Evolutionary conservation across 2,329 filamentous ascomycete species (phyloP), one percentile per base, ranked within the genome.

Genomic region (Colletotrichum sp.): DNA sequence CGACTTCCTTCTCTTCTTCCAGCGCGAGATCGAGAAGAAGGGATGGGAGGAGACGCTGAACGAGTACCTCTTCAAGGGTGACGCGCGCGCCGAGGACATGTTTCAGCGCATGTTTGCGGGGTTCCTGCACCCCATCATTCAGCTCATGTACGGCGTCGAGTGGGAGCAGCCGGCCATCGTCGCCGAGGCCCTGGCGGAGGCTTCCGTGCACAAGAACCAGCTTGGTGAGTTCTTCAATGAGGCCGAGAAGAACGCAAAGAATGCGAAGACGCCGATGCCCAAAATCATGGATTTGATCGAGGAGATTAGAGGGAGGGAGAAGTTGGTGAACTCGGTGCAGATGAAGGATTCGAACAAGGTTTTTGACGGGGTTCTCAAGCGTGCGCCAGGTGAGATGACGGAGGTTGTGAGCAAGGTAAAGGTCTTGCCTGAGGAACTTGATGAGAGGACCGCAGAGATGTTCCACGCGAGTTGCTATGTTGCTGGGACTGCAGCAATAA

Each of bases 61-160:
- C 18, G 90, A 94, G 80, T 93, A 95, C 80, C 77, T 98, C 1
- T 95, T 98, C 81, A 88, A 90, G 4, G 90, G 90, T 3, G 90
- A 93, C 71, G 89, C 92, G 59, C 85, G 89, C 59, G 92, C 93
- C 6, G 91, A 96, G 52, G 92, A 93, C 77, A 87, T 98, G 87
- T 85, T 96, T 4, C 87, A 88, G 3, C 89, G 95, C 21, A 86
- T 96, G 80, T 95, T 91, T 81, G 90, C 89, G 18, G 93, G 92
- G 1, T 90, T 96, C 77, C 79, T 96, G 3, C 95, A 98, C 81
- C 95, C 95, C 3, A 86, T 97, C 18, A 96, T 98, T 77, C 95
- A 98, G 82, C 89, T 98, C 24, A 94, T 95, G 65, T 98, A 95
- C 81, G 96, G 94, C 6, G 82, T 98, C 44, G 95, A 98, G 82